Base-by-base conservation (phyloP, 2,329 filamentous ascomycete genomes). In the Ascochyta rabiei region DNA sequence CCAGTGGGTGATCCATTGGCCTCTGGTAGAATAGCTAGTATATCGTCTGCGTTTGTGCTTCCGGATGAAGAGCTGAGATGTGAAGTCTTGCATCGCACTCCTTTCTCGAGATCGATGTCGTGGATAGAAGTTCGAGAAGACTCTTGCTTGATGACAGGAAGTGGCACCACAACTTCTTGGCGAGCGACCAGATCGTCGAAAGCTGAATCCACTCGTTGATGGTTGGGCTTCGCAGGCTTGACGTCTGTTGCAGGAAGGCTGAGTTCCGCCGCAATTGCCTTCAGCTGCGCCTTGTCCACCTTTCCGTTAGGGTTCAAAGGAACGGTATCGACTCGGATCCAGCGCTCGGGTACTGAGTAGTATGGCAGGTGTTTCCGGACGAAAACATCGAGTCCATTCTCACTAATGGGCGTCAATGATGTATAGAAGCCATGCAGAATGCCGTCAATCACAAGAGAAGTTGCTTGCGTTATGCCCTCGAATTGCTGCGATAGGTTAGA, bases 281-380 rank as follows among this genome's bases (percentile, higher is more conserved):
- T 70, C 3, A 86, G 77, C 5, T 72, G 69, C 19, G 70, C 73
- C 73, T 83, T 84, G 68, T 86, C 80, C 38, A 84, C 77, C 69
- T 86, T 86, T 39, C 84, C 84, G 55, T 86, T 85, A 2, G 76
- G 60, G 0, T 83, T 85, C 21, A 82, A 72, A 0, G 82, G 81
- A 23, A 86, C 75, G 2, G 71, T 69, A 0, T 73, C 64, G 4
- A 82, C 68, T 19, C 76, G 72, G 26, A 79, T 73, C 66, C 81
- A 78, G 41, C 72, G 67, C 8, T 77, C 74, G 0, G 83, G 83
- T 10, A 84, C 75, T 1, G 82, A 82, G 60, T 86, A 85, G 67
- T 84, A 85, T 2, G 83, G 82, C 41, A 84, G 77, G 12, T 73
- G 72, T 37, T 74, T 69, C 43, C 75, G 70, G 10, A 80, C 73